Base-by-base conservation (phyloP, 495 filamentous ascomycete species). In the Penicillium lividum region DNA sequence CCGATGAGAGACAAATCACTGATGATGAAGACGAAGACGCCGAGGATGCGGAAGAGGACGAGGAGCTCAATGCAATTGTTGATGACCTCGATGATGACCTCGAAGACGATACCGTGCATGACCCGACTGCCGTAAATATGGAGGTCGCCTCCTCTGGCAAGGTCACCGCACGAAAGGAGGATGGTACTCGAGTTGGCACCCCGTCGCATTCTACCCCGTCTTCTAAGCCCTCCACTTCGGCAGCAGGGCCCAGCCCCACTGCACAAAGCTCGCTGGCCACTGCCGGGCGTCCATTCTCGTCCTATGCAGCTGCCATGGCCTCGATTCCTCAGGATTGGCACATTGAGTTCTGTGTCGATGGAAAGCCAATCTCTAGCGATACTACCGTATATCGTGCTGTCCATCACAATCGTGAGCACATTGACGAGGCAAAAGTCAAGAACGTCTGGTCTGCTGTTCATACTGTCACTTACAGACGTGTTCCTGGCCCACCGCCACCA, bases 341-440 rank as follows among this genome's bases (percentile, higher is more conserved):
- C 64, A 90, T 99, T 43, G 91, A 98, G 65, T 99, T 99, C 72
- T 95, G 85, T 61, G 86, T 97, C 54, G 87, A 92, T 59, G 90
- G 84, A 47, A 88, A 92, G 66, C 82, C 89, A 0, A 87, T 97
- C 62, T 80, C 89, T 1, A 93, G 90, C 62, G 93, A 97, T 61
- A 98, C 91, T 4, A 99, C 95, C 0, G 93, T 99, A 58, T 99
- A 98, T 68, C 88, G 93, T 44, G 95, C 93, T 47, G 90, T 98
- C 15, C 91, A 97, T 63, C 88, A 85, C 69, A 87, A 85, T 44
- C 79, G 85, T 25, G 70, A 82, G 2, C 73, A 85, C 42, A 60
- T 84, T n/a, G 83, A 88, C 18, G 90, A 95, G 51, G 79, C 86
- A 43, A 76, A 82, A 9, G 79, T 77, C 59, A 84, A 90, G 40